Base-by-base conservation (phyloP, 129 eudicot species). In the Kitagawia praeruptora region DNA sequence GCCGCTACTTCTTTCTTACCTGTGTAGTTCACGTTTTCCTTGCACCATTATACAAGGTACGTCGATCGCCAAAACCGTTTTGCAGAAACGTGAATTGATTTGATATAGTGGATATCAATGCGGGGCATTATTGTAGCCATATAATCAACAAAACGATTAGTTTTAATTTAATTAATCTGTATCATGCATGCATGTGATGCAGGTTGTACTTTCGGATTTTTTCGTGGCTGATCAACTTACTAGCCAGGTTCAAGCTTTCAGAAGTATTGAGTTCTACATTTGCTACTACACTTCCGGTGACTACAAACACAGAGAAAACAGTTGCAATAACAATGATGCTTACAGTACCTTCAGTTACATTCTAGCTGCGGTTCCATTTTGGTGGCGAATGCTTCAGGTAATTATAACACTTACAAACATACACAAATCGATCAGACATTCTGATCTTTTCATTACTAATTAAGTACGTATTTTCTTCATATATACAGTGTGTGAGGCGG, bases 301-400 rank as follows among this genome's bases (percentile, higher is more conserved):
- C 77, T 79, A 69, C 77, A 79, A 14, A 40, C 39, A 0, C 0
- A 70, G 82, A 49, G 48, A 47, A 38, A 34, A 48, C 70, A 79
- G 15, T 34, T 79, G 82, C 49, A 11, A 38, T 6, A 15, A 21
- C 0, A 48, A 39, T 70, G 23, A 16, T 34, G 38, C 39, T 34
- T 79, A 16, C 70, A 70, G 34, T 11, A 70, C 49, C n/a, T 79
- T 79, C 70, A 10, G 13, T n/a, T 69, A 67, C 77, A 79, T 79
- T 23, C 19, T 79, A 69, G 82, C 82, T 31, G 48, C 70, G 31
- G 37, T 79, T 38, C 82, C 82, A 16, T 79, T 67, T 70, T 79
- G 77, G 77, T 69, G 41, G 69, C 82, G 82, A 23, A 42, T 79
- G n/a, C 76, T 79, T 69, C 82, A 79, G 82, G 82, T 79, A 70